Evolutionary conservation across 129 eudicot genomes (phyloP).

Genomic region (Solidago caesia): DNA sequence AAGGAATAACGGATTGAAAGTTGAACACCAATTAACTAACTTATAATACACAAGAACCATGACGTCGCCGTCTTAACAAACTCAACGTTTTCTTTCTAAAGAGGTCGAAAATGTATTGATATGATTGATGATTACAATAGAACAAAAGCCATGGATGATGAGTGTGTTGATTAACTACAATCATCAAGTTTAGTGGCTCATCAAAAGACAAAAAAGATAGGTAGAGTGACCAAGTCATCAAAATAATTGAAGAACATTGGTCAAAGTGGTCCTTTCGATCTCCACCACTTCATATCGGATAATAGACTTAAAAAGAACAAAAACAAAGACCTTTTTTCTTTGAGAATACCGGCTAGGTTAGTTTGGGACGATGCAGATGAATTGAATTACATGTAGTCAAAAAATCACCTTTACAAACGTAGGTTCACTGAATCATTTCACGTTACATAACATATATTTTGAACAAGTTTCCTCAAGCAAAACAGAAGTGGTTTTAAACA

Average conservation of each 20-base stretch:
- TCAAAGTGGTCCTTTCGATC: conserved; percentile 28
- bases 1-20: background rate
- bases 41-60: background rate
- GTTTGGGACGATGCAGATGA: no score
- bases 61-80: conserved; percentile 2
- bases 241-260: conserved; percentile 20
- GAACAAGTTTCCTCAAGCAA: no score
- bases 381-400: no score
- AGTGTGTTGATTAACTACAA: conserved; percentile 16
- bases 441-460: no score
- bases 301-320: conserved; percentile 21
- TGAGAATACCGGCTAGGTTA: no score
- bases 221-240: conserved; percentile 11
- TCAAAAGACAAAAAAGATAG: conserved; percentile 13
- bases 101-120: background rate
- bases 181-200: conserved; percentile 18
- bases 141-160: background rate
- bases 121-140: conserved; percentile 14
- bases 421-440: no score
- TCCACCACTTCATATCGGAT: conserved; percentile 17
- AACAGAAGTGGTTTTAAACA: no score
- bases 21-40: background rate
- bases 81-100: background rate
- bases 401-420: no score
- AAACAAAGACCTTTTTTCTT: conserved; percentile 3